phyloP scores from a whole-genome alignment of 73 alveolate genomes.

The Paramecium bursaria region DNA sequence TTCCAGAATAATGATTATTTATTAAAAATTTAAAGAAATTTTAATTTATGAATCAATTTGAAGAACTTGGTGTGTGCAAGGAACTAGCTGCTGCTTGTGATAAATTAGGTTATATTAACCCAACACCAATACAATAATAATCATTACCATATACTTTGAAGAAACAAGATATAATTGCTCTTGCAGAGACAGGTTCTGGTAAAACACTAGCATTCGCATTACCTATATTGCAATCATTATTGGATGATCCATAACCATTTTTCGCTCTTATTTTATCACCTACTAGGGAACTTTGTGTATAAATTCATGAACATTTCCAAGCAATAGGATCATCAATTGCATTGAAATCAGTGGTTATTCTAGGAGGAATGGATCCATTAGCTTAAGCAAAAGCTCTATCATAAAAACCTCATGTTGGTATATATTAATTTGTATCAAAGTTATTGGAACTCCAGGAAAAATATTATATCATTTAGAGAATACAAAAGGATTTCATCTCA shows the following conservation, averaged over 20 bases:
- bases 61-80: conserved; percentile 91
- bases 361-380: conserved; percentile 97
- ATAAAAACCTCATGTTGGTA: conserved; percentile 96
- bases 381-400: conserved; percentile 97
- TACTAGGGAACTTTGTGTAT: conserved; percentile 96
- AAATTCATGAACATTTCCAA: conserved; percentile 90
- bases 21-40: not conserved
- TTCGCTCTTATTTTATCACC: conserved; percentile 95
- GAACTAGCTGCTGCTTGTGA: conserved; percentile 90
- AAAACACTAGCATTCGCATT: conserved; percentile 95
- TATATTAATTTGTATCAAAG: conserved; percentile 27
- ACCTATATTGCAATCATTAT: conserved; percentile 87
- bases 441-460: conserved; percentile 99
- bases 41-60: conserved; percentile 71
- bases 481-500: conserved; percentile 89
- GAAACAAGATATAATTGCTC: conserved; percentile 93
- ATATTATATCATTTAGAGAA: conserved; percentile 98
- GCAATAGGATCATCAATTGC: conserved; percentile 93
- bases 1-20: conserved; percentile 10
- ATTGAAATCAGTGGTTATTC: conserved; percentile 92
- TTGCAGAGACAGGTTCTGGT: conserved; percentile 98
- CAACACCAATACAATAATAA: conserved; percentile 92
- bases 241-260: conserved; percentile 88
- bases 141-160: conserved; percentile 89
- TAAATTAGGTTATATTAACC: conserved; percentile 82